A percentile compares a stretch with the other conserved stretches of the same genome.
phyloP scores from a whole-genome alignment of 805 yeast species.

The Nakazawaea wyomingensis region DNA sequence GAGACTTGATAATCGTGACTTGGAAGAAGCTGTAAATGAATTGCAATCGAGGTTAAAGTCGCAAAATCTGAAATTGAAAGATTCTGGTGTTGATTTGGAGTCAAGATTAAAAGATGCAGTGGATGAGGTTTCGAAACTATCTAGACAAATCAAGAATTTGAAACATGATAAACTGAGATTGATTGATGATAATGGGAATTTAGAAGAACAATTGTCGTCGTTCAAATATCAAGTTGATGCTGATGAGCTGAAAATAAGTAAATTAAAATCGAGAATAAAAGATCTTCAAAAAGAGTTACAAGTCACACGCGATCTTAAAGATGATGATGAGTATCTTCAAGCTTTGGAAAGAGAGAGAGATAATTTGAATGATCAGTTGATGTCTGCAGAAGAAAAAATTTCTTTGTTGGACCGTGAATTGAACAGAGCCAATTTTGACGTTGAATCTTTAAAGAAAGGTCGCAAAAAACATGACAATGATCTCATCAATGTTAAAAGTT shows the following conservation, averaged over 20 bases:
- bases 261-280: slow-evolving; percentile 6
- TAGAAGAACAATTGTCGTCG: neutral
- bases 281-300: slow-evolving; percentile 7
- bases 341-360: slow-evolving; percentile 24
- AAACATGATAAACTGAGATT: neutral
- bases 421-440: slow-evolving; percentile 22
- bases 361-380: slow-evolving; percentile 17
- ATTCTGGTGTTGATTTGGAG: slow-evolving; percentile 3
- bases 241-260: neutral
- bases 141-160: neutral
- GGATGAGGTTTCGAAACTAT: slow-evolving; percentile 8
- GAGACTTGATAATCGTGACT: slow-evolving; percentile 2
- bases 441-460: slow-evolving; percentile 20
- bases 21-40: slow-evolving; percentile 13
- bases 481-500: slow-evolving; percentile 22
- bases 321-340: slow-evolving; percentile 22
- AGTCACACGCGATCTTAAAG: slow-evolving; percentile 12
- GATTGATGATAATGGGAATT: slow-evolving; percentile 1
- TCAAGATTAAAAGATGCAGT: slow-evolving; percentile 10
- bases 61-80: slow-evolving; percentile 7
- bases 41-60: slow-evolving; percentile 14
- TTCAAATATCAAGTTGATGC: neutral
- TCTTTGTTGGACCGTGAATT: slow-evolving; percentile 9
- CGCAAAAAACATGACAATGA: slow-evolving; percentile 18
- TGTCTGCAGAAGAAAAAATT: slow-evolving; percentile 15